phyloP scores from a whole-genome alignment of 208 protist species.

The Trypanosoma melophagium region DNA sequence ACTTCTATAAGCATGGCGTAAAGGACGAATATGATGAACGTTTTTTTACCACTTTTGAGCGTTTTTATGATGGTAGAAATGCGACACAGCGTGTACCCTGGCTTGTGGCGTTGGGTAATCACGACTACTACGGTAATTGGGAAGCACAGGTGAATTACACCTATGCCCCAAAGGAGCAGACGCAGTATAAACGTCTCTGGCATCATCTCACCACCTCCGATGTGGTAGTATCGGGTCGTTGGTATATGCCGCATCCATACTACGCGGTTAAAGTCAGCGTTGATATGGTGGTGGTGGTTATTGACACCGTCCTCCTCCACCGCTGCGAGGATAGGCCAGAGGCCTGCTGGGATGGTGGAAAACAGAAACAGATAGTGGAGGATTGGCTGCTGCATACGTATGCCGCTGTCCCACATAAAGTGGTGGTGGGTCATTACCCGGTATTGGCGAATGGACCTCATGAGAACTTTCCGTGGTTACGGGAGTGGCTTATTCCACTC shows the following conservation, averaged over 20 bases:
- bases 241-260: slow-evolving; percentile 39
- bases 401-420: slow-evolving; percentile 25
- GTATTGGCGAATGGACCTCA: slow-evolving; percentile 44
- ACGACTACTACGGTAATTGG: slow-evolving; percentile 43
- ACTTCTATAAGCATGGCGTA: slow-evolving; percentile 47
- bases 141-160: slow-evolving; percentile 34
- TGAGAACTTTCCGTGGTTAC: slow-evolving; percentile 35
- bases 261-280: slow-evolving; percentile 27
- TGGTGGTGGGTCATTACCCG: slow-evolving; percentile 57
- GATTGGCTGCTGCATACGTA: slow-evolving; percentile 31
- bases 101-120: slow-evolving; percentile 49
- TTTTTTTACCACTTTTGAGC: slow-evolving; percentile 40
- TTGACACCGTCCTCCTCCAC: slow-evolving; percentile 38
- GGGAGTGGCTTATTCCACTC: slow-evolving; percentile 36
- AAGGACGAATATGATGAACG: slow-evolving; percentile 10
- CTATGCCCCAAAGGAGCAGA: slow-evolving; percentile 5
- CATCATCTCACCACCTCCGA: neutral
- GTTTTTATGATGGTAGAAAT: slow-evolving; percentile 25
- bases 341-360: slow-evolving; percentile 28
- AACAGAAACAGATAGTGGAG: slow-evolving; percentile 29
- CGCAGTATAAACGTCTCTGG: slow-evolving; percentile 5
- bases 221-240: slow-evolving; percentile 23
- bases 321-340: slow-evolving; percentile 11
- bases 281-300: slow-evolving; percentile 32
- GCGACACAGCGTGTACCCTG: slow-evolving; percentile 31